Conservation (phyloP, 257 asterid genomes). For the Verbascum thapsus region DNA sequence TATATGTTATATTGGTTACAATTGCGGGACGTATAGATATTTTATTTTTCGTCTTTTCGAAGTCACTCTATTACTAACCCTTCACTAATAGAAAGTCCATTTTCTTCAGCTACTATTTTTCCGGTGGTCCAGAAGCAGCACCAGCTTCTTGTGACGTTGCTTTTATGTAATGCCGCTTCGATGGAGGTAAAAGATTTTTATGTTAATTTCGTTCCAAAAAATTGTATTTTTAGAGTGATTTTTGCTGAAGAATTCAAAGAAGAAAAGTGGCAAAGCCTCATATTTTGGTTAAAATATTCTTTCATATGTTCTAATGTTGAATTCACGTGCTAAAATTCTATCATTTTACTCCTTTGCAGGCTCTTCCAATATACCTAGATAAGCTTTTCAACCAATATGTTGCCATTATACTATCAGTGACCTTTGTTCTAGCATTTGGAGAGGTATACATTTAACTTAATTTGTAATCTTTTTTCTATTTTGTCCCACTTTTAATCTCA, state of each 20-base stretch:
- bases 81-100: constrained; percentile 25
- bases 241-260: neutral
- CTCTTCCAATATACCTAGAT: constrained; percentile 94
- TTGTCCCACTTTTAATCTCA: constrained; percentile 1
- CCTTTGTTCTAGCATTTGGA: constrained; percentile 91
- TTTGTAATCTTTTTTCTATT: constrained; percentile 13
- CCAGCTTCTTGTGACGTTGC: constrained; percentile 95
- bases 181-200: constrained; percentile 72
- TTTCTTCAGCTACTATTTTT: constrained; percentile 70
- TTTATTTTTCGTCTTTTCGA: neutral
- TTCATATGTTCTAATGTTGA: constrained; percentile 3
- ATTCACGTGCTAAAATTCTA: neutral
- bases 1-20: neutral
- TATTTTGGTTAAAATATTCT: neutral
- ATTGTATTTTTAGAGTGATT: neutral
- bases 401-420: constrained; percentile 92
- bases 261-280: constrained; percentile 15
- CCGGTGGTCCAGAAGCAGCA: constrained; percentile 99
- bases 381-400: constrained; percentile 86
- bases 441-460: constrained; percentile 56
- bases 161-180: constrained; percentile 85
- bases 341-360: constrained; percentile 57
- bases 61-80: too few species aligned
- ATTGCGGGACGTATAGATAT: neutral
- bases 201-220: constrained; percentile 1